Conservation (phyloP, 192 early-diverging fungal genomes). For the Coemansia sp. region DNA sequence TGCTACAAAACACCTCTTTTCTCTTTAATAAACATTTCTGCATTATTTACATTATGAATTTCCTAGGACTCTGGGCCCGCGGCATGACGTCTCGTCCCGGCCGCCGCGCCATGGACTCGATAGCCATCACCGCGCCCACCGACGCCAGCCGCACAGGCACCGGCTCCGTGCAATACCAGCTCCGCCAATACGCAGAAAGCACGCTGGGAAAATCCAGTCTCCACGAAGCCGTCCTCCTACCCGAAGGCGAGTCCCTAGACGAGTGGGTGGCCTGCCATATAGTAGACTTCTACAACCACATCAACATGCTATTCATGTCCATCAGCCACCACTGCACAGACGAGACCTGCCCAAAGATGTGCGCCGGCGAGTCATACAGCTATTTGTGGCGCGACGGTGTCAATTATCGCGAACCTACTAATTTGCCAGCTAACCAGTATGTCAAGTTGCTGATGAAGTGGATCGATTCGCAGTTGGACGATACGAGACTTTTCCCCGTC, state of each 20-base stretch:
- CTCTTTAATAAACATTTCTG: background rate
- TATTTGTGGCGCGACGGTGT: conserved; percentile 88
- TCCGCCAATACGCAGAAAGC: conserved; percentile 63
- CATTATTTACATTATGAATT: conserved; percentile 31
- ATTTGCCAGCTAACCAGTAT: conserved; percentile 88
- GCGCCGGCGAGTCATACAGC: conserved; percentile 81
- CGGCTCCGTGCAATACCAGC: conserved; percentile 56
- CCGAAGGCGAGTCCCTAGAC: conserved; percentile 84
- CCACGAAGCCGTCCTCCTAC: conserved; percentile 73
- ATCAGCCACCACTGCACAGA: conserved; percentile 88
- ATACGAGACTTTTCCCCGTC: conserved; percentile 86
- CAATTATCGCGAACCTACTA: conserved; percentile 82
- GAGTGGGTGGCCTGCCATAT: conserved; percentile 96
- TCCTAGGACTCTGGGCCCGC: conserved; percentile 53
- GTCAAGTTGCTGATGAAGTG: conserved; percentile 84
- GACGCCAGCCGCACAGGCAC: background rate
- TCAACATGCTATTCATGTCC: conserved; percentile 91
- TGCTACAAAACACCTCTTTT: background rate
- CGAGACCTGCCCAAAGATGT: conserved; percentile 86
- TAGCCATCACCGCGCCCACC: conserved; percentile 28
- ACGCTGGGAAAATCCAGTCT: conserved; percentile 82
- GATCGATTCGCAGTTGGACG: conserved; percentile 82
- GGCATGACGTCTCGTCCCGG: conserved; percentile 50
- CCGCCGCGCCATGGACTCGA: conserved; percentile 51
- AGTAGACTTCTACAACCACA: conserved; percentile 96